Percentiles rank a stretch among this genome's conserved stretches.
phyloP scores from a whole-genome alignment of 768 basidiomycete species.

The Phylloporus arenicola region DNA sequence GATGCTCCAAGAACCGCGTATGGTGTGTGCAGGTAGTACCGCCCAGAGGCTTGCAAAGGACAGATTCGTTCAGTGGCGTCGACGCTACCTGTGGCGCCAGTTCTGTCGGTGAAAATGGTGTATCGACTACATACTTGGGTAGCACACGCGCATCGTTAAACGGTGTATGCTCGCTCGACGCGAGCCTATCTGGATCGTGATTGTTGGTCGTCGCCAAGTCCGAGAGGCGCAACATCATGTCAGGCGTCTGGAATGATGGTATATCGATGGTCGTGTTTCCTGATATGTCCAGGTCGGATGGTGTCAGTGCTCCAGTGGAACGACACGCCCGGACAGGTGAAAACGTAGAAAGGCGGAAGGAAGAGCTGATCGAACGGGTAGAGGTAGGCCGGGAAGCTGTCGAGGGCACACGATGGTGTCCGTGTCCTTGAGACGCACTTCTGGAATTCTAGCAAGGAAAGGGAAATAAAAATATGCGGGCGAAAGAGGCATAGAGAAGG shows the following conservation, averaged over 20 bases:
- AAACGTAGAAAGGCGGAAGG: constrained; percentile 22
- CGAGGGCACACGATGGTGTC: constrained; percentile 20
- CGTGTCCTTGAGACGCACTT: too few relatives aligned
- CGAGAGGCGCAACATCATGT: constrained; percentile 13
- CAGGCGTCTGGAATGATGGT: constrained; percentile 8
- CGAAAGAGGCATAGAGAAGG: neutral
- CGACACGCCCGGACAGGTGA: constrained; percentile 9
- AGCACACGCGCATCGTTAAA: constrained; percentile 18
- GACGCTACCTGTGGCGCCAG: constrained; percentile 5
- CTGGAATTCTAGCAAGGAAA: constrained; percentile 18
- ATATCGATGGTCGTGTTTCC: neutral
- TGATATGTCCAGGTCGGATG: neutral
- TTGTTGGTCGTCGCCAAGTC: constrained; percentile 9
- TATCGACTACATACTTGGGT: constrained; percentile 14
- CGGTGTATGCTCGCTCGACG: constrained; percentile 12
- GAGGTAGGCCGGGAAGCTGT: constrained; percentile 14
- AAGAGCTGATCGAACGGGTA: constrained; percentile 8
- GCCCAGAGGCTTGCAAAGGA: too few relatives aligned
- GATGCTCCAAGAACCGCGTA: constrained; percentile 24
- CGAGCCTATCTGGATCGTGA: constrained; percentile 8
- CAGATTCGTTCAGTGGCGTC: constrained; percentile 7
- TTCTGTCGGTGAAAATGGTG: constrained; percentile 7
- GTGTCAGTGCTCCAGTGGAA: neutral
- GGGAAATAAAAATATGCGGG: neutral
- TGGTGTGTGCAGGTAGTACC: neutral